phyloP scores from a whole-genome alignment of 129 eudicot species.

The Escallonia rubra region DNA sequence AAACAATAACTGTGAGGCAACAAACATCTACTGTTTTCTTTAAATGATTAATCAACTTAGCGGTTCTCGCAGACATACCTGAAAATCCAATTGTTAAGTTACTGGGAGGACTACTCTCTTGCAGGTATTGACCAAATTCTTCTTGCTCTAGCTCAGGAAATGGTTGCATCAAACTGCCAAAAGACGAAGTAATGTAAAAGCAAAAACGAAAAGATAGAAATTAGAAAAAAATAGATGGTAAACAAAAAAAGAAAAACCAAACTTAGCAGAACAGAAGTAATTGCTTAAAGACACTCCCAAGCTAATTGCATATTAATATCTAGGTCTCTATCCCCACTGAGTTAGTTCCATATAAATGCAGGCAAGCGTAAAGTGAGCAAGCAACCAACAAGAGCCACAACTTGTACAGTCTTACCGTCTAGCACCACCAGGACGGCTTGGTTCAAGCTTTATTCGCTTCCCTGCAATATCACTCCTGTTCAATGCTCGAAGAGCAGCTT shows the following conservation, averaged over 20 bases:
- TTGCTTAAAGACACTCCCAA: background rate
- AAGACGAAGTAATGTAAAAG: background rate
- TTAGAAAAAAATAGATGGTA: background rate
- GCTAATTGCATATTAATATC: background rate
- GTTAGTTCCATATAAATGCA: too few relatives aligned
- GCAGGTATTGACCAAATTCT: slow-evolving; percentile 46
- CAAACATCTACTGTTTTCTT: background rate
- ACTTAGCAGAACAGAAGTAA: background rate
- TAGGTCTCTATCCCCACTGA: too few relatives aligned
- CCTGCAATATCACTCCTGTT: slow-evolving; percentile 68
- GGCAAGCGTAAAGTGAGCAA: background rate
- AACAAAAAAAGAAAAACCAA: background rate
- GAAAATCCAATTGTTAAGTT: slow-evolving; percentile 42
- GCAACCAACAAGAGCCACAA: background rate
- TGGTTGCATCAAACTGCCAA: slow-evolving; percentile 44
- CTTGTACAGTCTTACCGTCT: slow-evolving; percentile 29
- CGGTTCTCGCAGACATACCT: slow-evolving; percentile 22
- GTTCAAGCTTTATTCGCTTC: slow-evolving; percentile 58
- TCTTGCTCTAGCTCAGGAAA: slow-evolving; percentile 60
- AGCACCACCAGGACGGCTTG: slow-evolving; percentile 48
- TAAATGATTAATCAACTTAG: background rate
- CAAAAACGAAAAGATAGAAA: background rate
- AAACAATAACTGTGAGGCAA: background rate
- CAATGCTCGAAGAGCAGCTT: slow-evolving; percentile 74
- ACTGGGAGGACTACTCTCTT: slow-evolving; percentile 48